Evolutionary conservation across 768 basidiomycete genomes (phyloP), one percentile per base, ranked within the genome.

Genomic region (Rubroboletus satanas): DNA sequence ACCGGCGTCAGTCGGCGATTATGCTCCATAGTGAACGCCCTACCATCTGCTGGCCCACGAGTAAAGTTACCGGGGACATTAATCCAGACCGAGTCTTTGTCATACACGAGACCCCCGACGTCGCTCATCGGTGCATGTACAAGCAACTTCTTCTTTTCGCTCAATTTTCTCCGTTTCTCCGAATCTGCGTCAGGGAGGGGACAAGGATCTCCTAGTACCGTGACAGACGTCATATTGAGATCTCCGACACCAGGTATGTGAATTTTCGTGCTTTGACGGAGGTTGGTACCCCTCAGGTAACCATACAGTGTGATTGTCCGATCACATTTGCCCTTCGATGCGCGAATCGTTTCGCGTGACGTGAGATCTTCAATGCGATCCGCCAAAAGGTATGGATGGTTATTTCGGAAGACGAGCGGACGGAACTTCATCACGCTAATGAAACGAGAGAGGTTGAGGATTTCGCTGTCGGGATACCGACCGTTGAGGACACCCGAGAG

Each of bases 101-200:
- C 97, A 67, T 96, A 98, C 73, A 90, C 83, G 51, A 99, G 84
- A 3, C 96, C 97, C 11, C 96, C 96, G 2, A 98, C 88, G 65
- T 98, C 96, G 70, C 94, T 97, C 97, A 99, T 98, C 1, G 97
- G 97, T 15, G 97, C 97, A 69, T 98, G 93, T 1, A 98, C 84
- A 2, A 96, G 74, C 38, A 93, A 68, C 68, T 90, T 95, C 71
- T 89, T 91, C 77, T 97, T 96, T 72, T 98, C 97, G 63, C 92
- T 95, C 64, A 99, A 77, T 71, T 91, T 95, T 58, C 96, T 74
- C 57, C 91, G 73, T 74, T 90, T 94, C 75, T 98, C 97, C 49
- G 89, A 89, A 41, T 96, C 90, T 0, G 83, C 82, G 26, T 93
- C 90, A 3, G 97, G 97, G 18, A 98, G 72, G 2, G 97, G 95